These are phyloP conservation scores for Dendrobium huoshanense DNA, from an alignment of 106 monocot species.

Conservation along the genomic window DNA sequence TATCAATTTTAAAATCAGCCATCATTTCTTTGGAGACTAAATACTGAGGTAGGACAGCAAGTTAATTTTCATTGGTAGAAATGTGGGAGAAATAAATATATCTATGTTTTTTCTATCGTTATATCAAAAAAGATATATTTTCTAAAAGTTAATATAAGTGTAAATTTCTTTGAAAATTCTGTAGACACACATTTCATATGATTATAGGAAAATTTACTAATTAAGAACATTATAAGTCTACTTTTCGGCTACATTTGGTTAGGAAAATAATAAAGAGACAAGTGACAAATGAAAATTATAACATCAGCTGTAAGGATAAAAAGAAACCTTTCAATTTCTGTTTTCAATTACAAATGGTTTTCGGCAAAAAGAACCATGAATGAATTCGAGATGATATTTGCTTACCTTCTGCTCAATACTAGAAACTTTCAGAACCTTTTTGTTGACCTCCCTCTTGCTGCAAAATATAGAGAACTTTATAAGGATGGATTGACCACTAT, in stretches of 20 bases:
- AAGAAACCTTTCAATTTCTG: not conserved
- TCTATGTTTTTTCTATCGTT: no score
- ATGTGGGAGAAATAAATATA: no score
- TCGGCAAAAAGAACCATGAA: not conserved
- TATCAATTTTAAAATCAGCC: no score
- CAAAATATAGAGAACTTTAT: constrained; percentile 16
- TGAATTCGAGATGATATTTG: not conserved
- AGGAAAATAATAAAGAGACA: not conserved
- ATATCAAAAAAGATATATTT: no score
- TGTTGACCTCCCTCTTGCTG: constrained; percentile 95
- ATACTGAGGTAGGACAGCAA: no score
- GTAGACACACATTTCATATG: no score
- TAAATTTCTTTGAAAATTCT: no score
- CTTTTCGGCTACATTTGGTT: not conserved
- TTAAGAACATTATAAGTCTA: not conserved
- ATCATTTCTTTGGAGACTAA: no score
- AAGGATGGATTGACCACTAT: no score
- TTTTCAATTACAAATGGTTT: not conserved
- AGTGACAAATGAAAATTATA: not conserved
- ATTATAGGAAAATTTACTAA: not conserved
- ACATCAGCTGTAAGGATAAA: not conserved
- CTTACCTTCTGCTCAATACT: constrained; percentile 81
- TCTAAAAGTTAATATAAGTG: no score
- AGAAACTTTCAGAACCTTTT: constrained; percentile 82
- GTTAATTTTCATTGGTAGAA: no score